Conservation (phyloP, 495 filamentous ascomycete genomes). For the Pyrenula aspistea region DNA sequence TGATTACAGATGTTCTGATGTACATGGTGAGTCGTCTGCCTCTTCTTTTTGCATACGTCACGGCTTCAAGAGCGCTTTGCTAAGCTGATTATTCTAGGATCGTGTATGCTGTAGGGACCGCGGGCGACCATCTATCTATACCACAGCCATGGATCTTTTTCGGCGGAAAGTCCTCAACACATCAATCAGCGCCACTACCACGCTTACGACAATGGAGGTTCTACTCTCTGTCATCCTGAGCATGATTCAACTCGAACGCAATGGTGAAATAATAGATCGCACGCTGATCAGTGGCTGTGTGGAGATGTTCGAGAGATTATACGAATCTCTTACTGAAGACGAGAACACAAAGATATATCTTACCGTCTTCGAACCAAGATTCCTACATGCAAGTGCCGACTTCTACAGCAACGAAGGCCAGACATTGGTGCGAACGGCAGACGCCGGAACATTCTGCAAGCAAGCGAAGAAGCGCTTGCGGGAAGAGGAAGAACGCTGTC, state of each 20-base stretch:
- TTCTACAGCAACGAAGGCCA: conserved; percentile 74
- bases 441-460: conserved; percentile 77
- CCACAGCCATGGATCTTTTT: conserved; percentile 74
- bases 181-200: conserved; percentile 28
- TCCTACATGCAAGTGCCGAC: conserved; percentile 50
- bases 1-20: conserved; percentile 96
- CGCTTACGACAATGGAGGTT: conserved; percentile 46
- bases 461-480: conserved; percentile 57
- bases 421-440: conserved; percentile 58
- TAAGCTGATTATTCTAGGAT: conserved; percentile 37
- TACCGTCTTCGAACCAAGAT: conserved; percentile 68
- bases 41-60: not conserved
- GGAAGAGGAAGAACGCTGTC: conserved; percentile 75
- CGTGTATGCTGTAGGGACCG: conserved; percentile 64
- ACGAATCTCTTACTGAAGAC: conserved; percentile 65
- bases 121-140: conserved; percentile 66
- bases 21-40: conserved; percentile 58
- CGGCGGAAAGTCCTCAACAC: conserved; percentile 66
- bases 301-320: conserved; percentile 84
- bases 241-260: conserved; percentile 83
- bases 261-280: conserved; percentile 81
- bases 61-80: too few relatives aligned
- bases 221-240: conserved; percentile 76
- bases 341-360: conserved; percentile 68
- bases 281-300: conserved; percentile 69